Base-by-base conservation (phyloP, 2,329 filamentous ascomycete genomes). In the Penicillium sp. region DNA sequence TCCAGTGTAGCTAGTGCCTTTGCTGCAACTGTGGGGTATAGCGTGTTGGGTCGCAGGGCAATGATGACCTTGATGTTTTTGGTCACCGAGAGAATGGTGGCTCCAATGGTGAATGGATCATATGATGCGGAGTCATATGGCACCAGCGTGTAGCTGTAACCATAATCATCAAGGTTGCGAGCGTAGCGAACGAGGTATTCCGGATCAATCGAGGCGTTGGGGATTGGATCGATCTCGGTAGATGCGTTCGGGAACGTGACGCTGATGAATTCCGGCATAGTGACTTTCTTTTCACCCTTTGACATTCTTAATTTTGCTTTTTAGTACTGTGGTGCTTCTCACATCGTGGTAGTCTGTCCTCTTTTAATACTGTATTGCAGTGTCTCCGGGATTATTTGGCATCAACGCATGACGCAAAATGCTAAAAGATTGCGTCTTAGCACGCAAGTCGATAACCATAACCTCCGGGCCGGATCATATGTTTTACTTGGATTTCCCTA, bases 11-110 rank as follows among this genome's bases (percentile, higher is more conserved):
- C 82, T 1, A 86, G 78, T 4, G 82, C 79, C 68, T 85, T 86
- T 40, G 84, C 84, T 0, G 84, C 84, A 0, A 85, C 83, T 1
- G 84, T 86, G 4, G 84, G 84, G 63, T 84, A 85, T 8, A 86
- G 66, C 0, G 82, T 85, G 73, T 86, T 86, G 31, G 84, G 83
- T 1, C 83, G 79, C 3, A 86, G 77, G 3, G 84, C 83, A 56
- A 86, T 85, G 66, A 86, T 84, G 57, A 86, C 73, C 61, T 82
- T 85, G 64, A 86, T 70, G 29, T 85, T 79, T 61, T 84, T 85
- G 50, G 84, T 86, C 39, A 74, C 76, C 0, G 83, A 70, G 0
- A 79, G 78, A 55, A 86, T 84, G 14, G 81, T 85, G 0, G 84
- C 82, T 22, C 82, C 84, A 11, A 82, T 76, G 5, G 83, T 86